A percentile compares a stretch with the other conserved stretches of the same genome.
Conservation (phyloP, 768 basidiomycete genomes). For the Cystobasidiopsis lactophilus region DNA sequence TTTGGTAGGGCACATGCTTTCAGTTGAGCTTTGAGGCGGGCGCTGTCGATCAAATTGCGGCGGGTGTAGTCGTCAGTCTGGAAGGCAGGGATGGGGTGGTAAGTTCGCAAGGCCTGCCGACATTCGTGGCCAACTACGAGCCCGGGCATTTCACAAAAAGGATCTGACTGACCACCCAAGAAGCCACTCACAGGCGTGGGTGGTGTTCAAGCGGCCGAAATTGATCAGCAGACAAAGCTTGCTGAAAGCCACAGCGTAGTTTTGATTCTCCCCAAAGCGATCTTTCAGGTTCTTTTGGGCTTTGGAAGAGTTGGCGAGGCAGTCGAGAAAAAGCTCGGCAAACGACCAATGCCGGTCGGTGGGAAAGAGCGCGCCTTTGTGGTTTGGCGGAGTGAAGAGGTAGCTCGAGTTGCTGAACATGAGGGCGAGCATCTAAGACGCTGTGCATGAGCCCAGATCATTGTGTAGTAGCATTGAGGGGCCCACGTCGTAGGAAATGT, state of each 20-base stretch:
- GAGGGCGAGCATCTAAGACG: conserved; percentile 44
- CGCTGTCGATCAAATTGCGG: conserved; percentile 54
- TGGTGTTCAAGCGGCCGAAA: conserved; percentile 59
- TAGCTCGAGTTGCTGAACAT: conserved; percentile 48
- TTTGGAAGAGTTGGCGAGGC: conserved; percentile 48
- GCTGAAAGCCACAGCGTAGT: conserved; percentile 46
- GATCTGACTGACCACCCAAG: background rate
- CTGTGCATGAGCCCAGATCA: too few relatives aligned
- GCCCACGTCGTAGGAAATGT: conserved; percentile 66
- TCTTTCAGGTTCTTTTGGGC: conserved; percentile 49
- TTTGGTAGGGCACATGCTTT: conserved; percentile 38
- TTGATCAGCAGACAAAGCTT: conserved; percentile 54
- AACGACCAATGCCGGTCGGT: conserved; percentile 29
- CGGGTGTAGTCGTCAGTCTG: conserved; percentile 34
- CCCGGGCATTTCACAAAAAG: conserved; percentile 21
- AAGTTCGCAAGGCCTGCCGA: conserved; percentile 52
- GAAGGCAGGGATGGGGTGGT: conserved; percentile 52
- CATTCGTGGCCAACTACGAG: conserved; percentile 51
- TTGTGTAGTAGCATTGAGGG: too few relatives aligned
- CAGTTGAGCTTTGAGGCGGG: conserved; percentile 51
- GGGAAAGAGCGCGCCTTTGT: conserved; percentile 28
- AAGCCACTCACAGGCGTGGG: conserved; percentile 46
- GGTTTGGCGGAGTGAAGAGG: conserved; percentile 39
- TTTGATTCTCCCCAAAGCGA: conserved; percentile 42
- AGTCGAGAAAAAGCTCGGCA: conserved; percentile 59